Evolutionary conservation across 352 stramenopile genomes (phyloP), one percentile per base, ranked within the genome.

Genomic region (Pythium volutum): DNA sequence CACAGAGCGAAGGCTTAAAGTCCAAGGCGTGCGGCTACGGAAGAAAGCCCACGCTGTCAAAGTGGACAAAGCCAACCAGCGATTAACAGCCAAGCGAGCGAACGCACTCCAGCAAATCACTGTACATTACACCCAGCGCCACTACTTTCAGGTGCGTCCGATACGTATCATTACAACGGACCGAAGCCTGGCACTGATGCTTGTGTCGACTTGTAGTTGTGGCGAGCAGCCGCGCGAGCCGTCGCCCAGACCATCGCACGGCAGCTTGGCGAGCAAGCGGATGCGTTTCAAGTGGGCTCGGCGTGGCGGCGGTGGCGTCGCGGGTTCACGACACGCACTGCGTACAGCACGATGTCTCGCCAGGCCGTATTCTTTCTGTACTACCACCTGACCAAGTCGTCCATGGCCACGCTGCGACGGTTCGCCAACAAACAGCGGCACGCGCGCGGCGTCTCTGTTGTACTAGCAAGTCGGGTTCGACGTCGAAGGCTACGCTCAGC

Each of bases 291-390:
- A n/a, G 12, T 62, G 27, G 18, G 41, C 2, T 47, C 41, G 3
- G 53, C 65, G 12, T 56, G 41, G 54, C 33, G 27, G 14, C 53
- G 55, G 1, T 72, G 65, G 65, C 59, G 50, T n/a, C 39, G 36
- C 16, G 54, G 59, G n/a, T 53, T 69, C 15, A 2, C 22, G 2
- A 36, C 34, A 26, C 62, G 55, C 22, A 42, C 55, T 12, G 22
- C 50, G 49, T 47, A 64, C 26, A 2, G 46, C 2, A 55, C 23
- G 5, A 50, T 42, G 2, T 55, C 55, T 42, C 55, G 55, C 16
- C 51, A 62, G 54, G 66, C 66, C 12, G 31, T 55, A 2, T 73
- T 66, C 45, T 73, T 73, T 25, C 26, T 68, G 38, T 73, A 73
- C 20, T 73, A 66, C 31, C 60, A 68, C 15, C 66, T 73, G 42